Conservation (phyloP, 495 filamentous ascomycete genomes). For the Clohesyomyces aquaticus region DNA sequence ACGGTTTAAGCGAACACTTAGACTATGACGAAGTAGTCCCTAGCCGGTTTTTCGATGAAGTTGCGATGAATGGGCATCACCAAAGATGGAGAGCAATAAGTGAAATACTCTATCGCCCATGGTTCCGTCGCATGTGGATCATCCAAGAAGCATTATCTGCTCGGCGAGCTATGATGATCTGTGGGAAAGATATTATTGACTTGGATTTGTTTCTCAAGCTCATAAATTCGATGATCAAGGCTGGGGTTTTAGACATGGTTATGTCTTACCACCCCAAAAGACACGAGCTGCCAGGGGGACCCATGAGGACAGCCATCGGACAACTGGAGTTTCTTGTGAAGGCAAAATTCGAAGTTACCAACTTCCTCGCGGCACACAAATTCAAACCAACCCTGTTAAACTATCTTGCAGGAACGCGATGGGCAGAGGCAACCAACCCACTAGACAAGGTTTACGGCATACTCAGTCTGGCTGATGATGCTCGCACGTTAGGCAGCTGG, state of each 20-base stretch:
- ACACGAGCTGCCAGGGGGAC: neutral
- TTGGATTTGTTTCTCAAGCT: neutral
- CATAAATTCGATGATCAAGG: constrained; percentile 1
- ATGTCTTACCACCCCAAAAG: neutral
- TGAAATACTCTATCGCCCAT: neutral
- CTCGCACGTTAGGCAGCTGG: neutral
- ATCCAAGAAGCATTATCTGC: constrained; percentile 1
- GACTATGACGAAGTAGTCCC: neutral
- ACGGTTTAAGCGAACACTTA: constrained; percentile 1
- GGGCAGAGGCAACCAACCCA: neutral
- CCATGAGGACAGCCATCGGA: neutral
- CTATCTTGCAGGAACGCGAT: neutral
- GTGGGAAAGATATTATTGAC: constrained; percentile 1
- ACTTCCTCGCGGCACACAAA: neutral
- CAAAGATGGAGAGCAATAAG: constrained; percentile 1
- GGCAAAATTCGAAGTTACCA: constrained; percentile 1
- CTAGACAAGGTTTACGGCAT: constrained; percentile 1
- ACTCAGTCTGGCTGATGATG: neutral
- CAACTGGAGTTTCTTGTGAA: constrained; percentile 1
- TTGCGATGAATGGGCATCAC: neutral
- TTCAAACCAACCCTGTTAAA: neutral
- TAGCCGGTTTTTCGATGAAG: constrained; percentile 1
- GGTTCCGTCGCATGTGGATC: neutral
- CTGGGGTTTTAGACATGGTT: neutral
- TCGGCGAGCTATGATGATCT: neutral